Evolutionary conservation across 2,329 filamentous ascomycete genomes (phyloP).

Genomic region (Cladosporium colombiae): DNA sequence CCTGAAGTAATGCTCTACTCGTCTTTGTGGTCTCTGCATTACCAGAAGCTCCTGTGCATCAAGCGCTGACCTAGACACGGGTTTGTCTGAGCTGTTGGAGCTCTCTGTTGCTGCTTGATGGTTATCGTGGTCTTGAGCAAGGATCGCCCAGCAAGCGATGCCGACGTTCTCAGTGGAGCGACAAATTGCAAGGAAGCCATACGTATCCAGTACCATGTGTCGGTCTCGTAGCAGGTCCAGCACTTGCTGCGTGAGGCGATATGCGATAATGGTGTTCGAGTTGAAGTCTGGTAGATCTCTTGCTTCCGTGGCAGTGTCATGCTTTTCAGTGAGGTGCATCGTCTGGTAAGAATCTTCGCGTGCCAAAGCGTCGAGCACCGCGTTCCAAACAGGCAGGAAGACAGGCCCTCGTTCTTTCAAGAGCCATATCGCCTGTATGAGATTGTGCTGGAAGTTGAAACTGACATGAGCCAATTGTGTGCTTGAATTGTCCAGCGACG

Average conservation of each 20-base stretch:
- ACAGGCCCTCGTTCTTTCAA: constrained; percentile 26
- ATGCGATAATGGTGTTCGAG: constrained; percentile 26
- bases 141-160: constrained; percentile 28
- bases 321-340: background rate
- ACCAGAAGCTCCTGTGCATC: constrained; percentile 2
- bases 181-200: constrained; percentile 36
- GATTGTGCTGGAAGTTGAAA: constrained; percentile 20
- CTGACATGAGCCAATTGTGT: background rate
- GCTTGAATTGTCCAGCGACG: background rate
- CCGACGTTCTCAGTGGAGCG: constrained; percentile 35
- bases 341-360: constrained; percentile 13
- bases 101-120: background rate
- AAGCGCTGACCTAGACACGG: background rate
- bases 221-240: constrained; percentile 21
- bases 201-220: constrained; percentile 38
- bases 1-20: constrained; percentile 18
- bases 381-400: constrained; percentile 30
- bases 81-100: background rate
- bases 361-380: constrained; percentile 30
- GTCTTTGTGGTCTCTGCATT: background rate
- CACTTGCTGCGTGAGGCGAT: constrained; percentile 25
- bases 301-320: background rate
- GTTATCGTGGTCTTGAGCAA: background rate
- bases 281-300: background rate
- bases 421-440: constrained; percentile 34